phyloP scores from a whole-genome alignment of 768 basidiomycete species.

The Rhodotorula kratochvilovae region DNA sequence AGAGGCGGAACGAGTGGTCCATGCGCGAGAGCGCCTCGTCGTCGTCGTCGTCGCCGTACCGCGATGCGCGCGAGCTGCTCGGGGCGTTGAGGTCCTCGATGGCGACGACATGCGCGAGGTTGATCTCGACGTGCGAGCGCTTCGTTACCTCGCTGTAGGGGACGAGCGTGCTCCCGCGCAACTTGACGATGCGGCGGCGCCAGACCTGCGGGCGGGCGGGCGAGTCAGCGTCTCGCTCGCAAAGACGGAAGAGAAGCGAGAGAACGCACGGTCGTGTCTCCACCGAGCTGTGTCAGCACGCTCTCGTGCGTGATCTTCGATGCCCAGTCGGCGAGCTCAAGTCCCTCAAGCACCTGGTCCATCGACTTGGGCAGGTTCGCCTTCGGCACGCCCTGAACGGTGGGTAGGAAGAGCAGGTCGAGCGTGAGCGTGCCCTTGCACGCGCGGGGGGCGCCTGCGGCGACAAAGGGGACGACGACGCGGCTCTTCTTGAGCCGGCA shows the following conservation, averaged over 20 bases:
- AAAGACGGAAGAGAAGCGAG: neutral
- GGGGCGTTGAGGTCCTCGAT: slow-evolving; percentile 38
- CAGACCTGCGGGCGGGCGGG: slow-evolving; percentile 23
- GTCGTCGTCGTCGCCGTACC: neutral
- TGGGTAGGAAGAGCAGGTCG: slow-evolving; percentile 79
- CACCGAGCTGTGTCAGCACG: slow-evolving; percentile 83
- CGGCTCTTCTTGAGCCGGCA: slow-evolving; percentile 84
- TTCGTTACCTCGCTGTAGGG: slow-evolving; percentile 38
- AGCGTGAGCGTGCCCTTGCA: slow-evolving; percentile 54
- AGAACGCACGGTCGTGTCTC: slow-evolving; percentile 75
- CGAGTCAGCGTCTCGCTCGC: neutral
- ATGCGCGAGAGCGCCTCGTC: slow-evolving; percentile 24
- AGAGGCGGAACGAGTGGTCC: slow-evolving; percentile 60
- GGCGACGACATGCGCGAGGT: slow-evolving; percentile 37
- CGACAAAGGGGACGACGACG: slow-evolving; percentile 60
- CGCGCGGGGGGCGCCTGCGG: slow-evolving; percentile 22
- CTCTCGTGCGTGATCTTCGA: slow-evolving; percentile 92
- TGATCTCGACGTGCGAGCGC: slow-evolving; percentile 39
- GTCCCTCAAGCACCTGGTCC: slow-evolving; percentile 83
- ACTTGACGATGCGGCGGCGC: slow-evolving; percentile 38
- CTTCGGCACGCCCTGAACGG: slow-evolving; percentile 72
- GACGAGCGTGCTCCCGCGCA: slow-evolving; percentile 25
- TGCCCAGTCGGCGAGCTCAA: slow-evolving; percentile 87
- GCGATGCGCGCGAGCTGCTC: neutral
- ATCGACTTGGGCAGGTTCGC: slow-evolving; percentile 82